Conservation (phyloP, 106 monocot genomes). For the Dendrobium catenatum region DNA sequence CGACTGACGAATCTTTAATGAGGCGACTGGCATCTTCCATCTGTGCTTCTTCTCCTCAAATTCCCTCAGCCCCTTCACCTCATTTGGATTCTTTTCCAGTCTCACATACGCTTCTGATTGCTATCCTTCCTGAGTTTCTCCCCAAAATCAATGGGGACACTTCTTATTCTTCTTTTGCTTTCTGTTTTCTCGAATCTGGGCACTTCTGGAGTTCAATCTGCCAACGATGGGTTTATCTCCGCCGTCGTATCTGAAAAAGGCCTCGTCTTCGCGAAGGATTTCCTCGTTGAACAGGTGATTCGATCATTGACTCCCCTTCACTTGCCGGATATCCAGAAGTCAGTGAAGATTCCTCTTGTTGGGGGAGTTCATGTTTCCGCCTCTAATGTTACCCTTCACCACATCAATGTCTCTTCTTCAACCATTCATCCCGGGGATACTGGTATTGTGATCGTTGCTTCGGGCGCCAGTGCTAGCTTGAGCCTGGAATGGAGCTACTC, state of each 20-base stretch:
- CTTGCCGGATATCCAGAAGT: slow-evolving; percentile 58
- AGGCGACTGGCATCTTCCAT: not conserved
- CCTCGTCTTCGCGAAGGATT: slow-evolving; percentile 62
- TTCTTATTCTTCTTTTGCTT: slow-evolving; percentile 14
- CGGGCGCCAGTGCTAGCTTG: slow-evolving; percentile 31
- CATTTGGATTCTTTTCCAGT: not conserved
- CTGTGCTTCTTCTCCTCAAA: not conserved
- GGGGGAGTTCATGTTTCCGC: slow-evolving; percentile 40
- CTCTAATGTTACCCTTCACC: slow-evolving; percentile 46
- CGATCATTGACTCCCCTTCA: slow-evolving; percentile 35
- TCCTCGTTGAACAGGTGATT: slow-evolving; percentile 54
- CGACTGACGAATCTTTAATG: not conserved
- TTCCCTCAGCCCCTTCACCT: not conserved
- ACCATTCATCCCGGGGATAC: slow-evolving; percentile 38
- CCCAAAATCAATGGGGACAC: slow-evolving; percentile 2
- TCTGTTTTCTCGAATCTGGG: slow-evolving; percentile 15
- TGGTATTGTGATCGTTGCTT: slow-evolving; percentile 50
- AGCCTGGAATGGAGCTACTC: slow-evolving; percentile 56
- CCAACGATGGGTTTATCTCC: slow-evolving; percentile 35
- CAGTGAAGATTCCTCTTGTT: slow-evolving; percentile 49
- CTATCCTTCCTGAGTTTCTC: slow-evolving; percentile 4
- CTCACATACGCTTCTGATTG: not conserved
- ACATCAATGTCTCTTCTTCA: slow-evolving; percentile 43
- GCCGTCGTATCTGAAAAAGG: slow-evolving; percentile 60
- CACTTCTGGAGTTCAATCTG: slow-evolving; percentile 14